A percentile compares a stretch with the other conserved stretches of the same genome.
These are phyloP conservation scores for Bondarzewia mesenterica DNA, from an alignment of 1,284 basidiomycete genomes.

Conservation along the genomic window DNA sequence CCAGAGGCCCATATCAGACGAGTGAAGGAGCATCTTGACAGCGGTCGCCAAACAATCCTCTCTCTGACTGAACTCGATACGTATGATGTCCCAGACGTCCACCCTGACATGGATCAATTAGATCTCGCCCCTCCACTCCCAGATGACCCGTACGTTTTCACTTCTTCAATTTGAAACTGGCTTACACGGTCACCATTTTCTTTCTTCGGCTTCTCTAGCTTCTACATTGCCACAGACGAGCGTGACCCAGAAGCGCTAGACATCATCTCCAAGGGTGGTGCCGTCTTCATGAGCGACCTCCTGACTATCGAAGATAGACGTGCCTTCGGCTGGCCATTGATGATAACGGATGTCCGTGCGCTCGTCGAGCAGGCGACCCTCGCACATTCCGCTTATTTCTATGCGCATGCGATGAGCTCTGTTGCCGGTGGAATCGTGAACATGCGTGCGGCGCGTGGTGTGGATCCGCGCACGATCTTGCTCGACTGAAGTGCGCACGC, in stretches of 20 bases:
- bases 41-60: conserved; percentile 22
- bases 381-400: conserved; percentile 32
- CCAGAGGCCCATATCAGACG: conserved; percentile 28
- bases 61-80: conserved; percentile 14
- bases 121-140: conserved; percentile 1
- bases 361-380: conserved; percentile 36
- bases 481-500: conserved; percentile 10
- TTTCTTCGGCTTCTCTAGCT: conserved; percentile 20
- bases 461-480: conserved; percentile 27
- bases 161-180: neutral
- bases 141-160: conserved; percentile 7
- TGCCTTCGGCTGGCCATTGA: conserved; percentile 32
- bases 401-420: conserved; percentile 35
- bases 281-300: conserved; percentile 33
- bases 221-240: conserved; percentile 42
- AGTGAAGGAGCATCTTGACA: conserved; percentile 24
- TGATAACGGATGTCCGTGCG: conserved; percentile 36
- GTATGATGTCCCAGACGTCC: conserved; percentile 22
- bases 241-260: conserved; percentile 25
- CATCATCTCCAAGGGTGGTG: conserved; percentile 28
- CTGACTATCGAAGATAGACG: conserved; percentile 32
- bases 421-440: conserved; percentile 36
- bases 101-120: conserved; percentile 14
- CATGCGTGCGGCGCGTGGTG: conserved; percentile 28
- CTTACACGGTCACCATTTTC: neutral